Conservation (phyloP, 305 asterid species). For the Lippia alba region DNA sequence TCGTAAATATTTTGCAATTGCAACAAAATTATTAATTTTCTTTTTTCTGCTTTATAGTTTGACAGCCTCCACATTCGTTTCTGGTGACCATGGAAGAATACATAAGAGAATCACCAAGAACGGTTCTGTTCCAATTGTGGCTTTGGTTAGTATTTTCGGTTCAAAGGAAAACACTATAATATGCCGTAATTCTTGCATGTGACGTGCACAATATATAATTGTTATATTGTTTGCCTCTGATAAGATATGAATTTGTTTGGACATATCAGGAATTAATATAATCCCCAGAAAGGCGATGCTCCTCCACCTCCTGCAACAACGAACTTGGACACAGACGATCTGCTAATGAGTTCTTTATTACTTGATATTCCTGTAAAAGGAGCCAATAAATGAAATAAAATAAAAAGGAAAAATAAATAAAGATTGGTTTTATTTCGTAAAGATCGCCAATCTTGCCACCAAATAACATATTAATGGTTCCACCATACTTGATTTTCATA, state of each 20-base stretch:
- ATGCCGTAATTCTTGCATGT: slow-evolving; percentile 1
- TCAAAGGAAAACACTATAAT: slow-evolving; percentile 17
- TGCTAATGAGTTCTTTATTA: slow-evolving; percentile 54
- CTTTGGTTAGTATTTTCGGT: slow-evolving; percentile 68
- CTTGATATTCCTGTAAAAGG: too few relatives aligned
- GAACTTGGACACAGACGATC: slow-evolving; percentile 71
- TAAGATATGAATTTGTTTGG: slow-evolving; percentile 19
- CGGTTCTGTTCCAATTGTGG: slow-evolving; percentile 53
- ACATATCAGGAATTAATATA: slow-evolving; percentile 75
- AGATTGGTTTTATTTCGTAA: too few relatives aligned
- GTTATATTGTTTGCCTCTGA: slow-evolving; percentile 10
- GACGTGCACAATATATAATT: not conserved
- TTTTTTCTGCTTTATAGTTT: slow-evolving; percentile 15
- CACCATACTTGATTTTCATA: not conserved
- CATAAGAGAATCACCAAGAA: slow-evolving; percentile 68
- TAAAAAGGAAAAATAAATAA: too few relatives aligned
- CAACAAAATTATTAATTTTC: not conserved
- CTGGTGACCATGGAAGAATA: slow-evolving; percentile 79
- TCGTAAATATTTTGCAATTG: slow-evolving; percentile 1
- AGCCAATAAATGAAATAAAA: too few relatives aligned
- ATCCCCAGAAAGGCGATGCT: slow-evolving; percentile 89
- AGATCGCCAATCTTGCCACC: not conserved
- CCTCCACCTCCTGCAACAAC: slow-evolving; percentile 57
- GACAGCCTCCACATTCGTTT: slow-evolving; percentile 72
- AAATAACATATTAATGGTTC: not conserved